phyloP scores from a whole-genome alignment of 805 yeast genomes.

The Torulaspora franciscae region DNA sequence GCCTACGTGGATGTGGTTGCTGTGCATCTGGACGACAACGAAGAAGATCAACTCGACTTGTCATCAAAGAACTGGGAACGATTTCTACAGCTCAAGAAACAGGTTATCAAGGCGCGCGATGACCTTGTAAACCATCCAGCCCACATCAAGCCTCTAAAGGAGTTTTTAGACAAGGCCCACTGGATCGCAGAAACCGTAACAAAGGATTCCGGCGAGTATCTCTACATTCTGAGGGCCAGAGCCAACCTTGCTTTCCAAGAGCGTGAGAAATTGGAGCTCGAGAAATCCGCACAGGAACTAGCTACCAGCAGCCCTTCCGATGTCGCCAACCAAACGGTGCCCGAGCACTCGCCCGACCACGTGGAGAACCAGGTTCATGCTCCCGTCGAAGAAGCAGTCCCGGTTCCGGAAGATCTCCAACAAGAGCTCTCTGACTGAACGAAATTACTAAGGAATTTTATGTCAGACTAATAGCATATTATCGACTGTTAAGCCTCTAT shows the following conservation, averaged over 20 bases:
- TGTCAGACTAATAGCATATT: neutral
- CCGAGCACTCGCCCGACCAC: conserved; percentile 4
- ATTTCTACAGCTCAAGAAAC: conserved; percentile 52
- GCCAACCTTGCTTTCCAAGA: conserved; percentile 54
- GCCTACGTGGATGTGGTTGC: conserved; percentile 38
- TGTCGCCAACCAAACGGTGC: conserved; percentile 3
- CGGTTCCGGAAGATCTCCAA: neutral
- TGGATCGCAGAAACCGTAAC: conserved; percentile 44
- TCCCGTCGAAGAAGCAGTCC: conserved; percentile 5
- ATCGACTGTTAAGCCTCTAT: neutral
- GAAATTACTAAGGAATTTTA: neutral
- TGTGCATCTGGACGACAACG: conserved; percentile 15
- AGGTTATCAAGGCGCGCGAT: conserved; percentile 53
- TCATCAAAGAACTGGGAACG: conserved; percentile 57
- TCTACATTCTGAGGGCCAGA: conserved; percentile 52
- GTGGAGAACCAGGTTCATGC: conserved; percentile 1
- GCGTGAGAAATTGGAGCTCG: conserved; percentile 42
- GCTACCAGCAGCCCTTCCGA: neutral
- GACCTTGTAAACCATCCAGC: conserved; percentile 38
- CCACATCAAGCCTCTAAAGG: conserved; percentile 30
- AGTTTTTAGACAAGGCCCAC: conserved; percentile 36
- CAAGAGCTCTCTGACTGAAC: neutral
- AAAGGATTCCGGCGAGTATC: conserved; percentile 58
- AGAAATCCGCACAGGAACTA: conserved; percentile 11
- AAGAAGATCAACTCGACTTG: conserved; percentile 28